Conservation (phyloP, 768 basidiomycete genomes). For the Lentinula sp. region DNA sequence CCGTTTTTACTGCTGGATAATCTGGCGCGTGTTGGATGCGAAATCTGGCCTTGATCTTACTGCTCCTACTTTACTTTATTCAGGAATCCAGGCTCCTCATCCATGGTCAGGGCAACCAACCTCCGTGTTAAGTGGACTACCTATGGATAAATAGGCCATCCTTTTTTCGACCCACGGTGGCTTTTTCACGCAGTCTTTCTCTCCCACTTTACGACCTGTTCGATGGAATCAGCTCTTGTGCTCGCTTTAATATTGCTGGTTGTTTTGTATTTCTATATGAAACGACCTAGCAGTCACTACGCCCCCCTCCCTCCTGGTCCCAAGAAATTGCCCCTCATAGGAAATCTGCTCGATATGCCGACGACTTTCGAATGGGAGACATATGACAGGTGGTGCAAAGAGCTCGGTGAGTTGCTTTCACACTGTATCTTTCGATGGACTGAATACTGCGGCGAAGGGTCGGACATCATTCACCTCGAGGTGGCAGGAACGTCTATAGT, state of each 20-base stretch:
- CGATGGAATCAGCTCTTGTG: not conserved
- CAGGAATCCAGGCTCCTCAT: not conserved
- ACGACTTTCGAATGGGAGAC: constrained; percentile 20
- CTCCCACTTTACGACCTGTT: not conserved
- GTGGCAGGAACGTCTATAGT: constrained; percentile 19
- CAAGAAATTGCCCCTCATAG: constrained; percentile 34
- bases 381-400: constrained; percentile 10
- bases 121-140: not conserved
- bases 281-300: not conserved
- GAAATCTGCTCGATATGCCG: constrained; percentile 47
- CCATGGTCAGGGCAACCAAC: not conserved
- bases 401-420: constrained; percentile 4
- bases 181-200: not conserved
- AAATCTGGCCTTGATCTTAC: not conserved
- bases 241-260: not conserved
- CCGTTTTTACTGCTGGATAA: not conserved
- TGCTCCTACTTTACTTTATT: not conserved
- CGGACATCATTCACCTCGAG: constrained; percentile 21
- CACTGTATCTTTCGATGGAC: no score
- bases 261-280: not conserved
- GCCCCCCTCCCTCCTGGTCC: constrained; percentile 39
- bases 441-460: constrained; percentile 8
- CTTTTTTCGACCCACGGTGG: not conserved
- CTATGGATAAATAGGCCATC: not conserved
- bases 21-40: not conserved